Evolutionary conservation across 139 green algal species (phyloP), one percentile per base, ranked within the genome.

Genomic region (Haematococcus sp.): DNA sequence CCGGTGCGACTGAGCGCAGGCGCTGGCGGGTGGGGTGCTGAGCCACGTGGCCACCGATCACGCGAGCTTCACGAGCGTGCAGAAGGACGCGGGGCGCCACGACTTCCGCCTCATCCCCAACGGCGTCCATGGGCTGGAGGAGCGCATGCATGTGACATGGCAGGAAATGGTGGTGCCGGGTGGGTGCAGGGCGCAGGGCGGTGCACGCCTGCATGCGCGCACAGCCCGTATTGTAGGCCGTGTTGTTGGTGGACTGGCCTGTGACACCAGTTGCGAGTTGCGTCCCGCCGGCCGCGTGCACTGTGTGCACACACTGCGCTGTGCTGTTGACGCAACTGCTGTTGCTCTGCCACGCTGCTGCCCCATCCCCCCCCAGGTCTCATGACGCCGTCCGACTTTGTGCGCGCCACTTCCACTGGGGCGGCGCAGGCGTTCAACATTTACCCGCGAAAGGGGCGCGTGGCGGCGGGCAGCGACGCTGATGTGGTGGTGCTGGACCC

Each of bases 101-200:
- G 95, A 98, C 80, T 98, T 98, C 75, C 81, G 91, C 22, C 44
- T 86, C 30, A 97, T 98, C 27, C 95, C 95, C 7, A 98, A 98
- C 76, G 95, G 95, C 25, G 92, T 98, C 30, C 97, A 98, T 66
- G 95, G 95, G 33, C 91, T 98, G 9, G 93, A 98, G 84, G 95
- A 98, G 84, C 81, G 94, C 33, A 81, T 98, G 86, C 90, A 97
- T 69, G 88, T 97, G 52, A 86, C 89, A 25, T 97, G 91, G 91
- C 73, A 95, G 56, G 85, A 90, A 55, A 88, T 97, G 80, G 90
- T 96, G 19, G 83, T 87, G 67, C 86, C 88, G n/a, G 93, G 93
- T 83, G 61, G 32, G 72, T 58, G 7, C 19, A 23, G 40, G 54
- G 34, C 2, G 11, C 30, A 35, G n/a, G 34, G 25, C 13, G 3